A percentile compares a stretch with the other conserved stretches of the same genome.
Evolutionary conservation across 176 grass and related monocot genomes (phyloP).

Genomic region (Zizania latifolia): DNA sequence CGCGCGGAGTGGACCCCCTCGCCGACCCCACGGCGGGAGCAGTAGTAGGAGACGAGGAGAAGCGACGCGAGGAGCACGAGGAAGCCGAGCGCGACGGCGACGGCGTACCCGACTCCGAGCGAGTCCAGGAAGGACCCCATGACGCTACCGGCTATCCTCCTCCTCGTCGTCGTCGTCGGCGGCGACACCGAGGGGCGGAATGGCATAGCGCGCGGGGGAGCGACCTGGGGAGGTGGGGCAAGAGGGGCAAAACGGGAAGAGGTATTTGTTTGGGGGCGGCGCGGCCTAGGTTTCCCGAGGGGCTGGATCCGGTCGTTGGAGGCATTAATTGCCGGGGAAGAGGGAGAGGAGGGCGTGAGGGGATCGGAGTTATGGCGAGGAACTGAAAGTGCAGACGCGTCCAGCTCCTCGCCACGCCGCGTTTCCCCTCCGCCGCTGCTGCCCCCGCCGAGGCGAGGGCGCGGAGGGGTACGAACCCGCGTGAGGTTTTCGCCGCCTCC

Average conservation of each 20-base stretch:
- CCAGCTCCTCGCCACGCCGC: neutral
- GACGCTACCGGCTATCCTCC: too few relatives aligned
- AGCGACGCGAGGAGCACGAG: conserved; percentile 48
- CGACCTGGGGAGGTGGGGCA: neutral
- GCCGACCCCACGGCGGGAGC: conserved; percentile 40
- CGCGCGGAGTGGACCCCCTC: neutral
- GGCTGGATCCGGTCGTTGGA: conserved; percentile 32
- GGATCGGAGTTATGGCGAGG: conserved; percentile 39
- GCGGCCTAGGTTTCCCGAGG: conserved; percentile 32
- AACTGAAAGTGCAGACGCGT: neutral
- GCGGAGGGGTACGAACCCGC: too few relatives aligned
- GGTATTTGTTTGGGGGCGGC: conserved; percentile 16
- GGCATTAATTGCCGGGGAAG: conserved; percentile 55
- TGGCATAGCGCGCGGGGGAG: conserved; percentile 38
- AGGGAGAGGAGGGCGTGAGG: conserved; percentile 26
- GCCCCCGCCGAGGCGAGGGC: too few relatives aligned
- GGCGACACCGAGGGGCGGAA: conserved; percentile 20
- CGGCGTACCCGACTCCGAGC: conserved; percentile 52
- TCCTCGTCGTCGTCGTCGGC: neutral
- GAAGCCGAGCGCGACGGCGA: conserved; percentile 61
- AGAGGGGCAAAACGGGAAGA: conserved; percentile 26
- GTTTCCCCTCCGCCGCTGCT: neutral
- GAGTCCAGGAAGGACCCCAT: conserved; percentile 39
- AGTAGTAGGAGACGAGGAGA: conserved; percentile 48
- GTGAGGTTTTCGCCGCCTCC: too few relatives aligned